Evolutionary conservation across 495 filamentous ascomycete genomes (phyloP).

Genomic region (Penicillium diatomitis): DNA sequence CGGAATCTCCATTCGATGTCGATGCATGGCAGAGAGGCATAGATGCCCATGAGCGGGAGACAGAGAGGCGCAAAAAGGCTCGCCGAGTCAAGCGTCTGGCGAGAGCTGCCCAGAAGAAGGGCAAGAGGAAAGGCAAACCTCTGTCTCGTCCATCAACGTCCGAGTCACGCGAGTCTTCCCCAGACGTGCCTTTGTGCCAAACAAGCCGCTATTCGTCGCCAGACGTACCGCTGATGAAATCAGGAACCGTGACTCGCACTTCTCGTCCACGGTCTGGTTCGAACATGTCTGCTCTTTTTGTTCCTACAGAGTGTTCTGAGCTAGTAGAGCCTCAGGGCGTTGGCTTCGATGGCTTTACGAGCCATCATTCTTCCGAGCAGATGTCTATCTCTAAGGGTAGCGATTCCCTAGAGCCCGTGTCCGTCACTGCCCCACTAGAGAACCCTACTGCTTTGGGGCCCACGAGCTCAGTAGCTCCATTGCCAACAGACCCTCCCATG

Average conservation of each 20-base stretch:
- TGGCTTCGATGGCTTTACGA: no score
- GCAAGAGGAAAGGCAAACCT: background rate
- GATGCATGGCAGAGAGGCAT: slow-evolving; percentile 30
- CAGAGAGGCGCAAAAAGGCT: slow-evolving; percentile 28
- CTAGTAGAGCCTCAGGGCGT: background rate
- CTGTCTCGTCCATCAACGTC: background rate
- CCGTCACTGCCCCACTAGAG: no score
- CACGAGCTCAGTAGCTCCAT: no score
- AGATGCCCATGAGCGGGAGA: slow-evolving; percentile 14
- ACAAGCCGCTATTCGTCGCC: background rate
- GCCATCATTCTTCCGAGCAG: no score
- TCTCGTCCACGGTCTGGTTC: background rate
- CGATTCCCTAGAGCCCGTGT: no score
- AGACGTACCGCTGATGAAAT: background rate
- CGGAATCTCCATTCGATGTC: slow-evolving; percentile 39
- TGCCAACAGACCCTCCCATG: no score
- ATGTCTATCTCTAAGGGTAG: no score
- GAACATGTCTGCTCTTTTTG: background rate
- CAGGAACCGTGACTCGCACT: background rate
- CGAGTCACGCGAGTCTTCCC: background rate
- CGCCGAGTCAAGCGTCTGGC: background rate
- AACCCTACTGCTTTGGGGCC: no score
- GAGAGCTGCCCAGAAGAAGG: background rate
- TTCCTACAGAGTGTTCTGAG: background rate
- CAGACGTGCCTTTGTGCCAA: background rate